Conservation (phyloP, 768 basidiomycete genomes). For the Tephrocybe sp. region DNA sequence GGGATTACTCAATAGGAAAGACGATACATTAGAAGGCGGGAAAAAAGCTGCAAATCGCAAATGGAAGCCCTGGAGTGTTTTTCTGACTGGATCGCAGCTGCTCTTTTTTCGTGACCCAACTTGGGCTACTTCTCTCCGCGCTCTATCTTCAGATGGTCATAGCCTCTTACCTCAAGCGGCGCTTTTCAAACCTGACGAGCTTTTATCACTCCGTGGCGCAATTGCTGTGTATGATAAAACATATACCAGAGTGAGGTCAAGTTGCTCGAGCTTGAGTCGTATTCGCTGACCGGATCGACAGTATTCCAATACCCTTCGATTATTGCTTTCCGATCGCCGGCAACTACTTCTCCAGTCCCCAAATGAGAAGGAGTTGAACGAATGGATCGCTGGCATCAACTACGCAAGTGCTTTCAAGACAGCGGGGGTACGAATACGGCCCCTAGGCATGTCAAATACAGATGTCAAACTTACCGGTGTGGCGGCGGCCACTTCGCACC, state of each 20-base stretch:
- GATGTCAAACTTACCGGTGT: slow-evolving; percentile 79
- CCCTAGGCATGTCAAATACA: slow-evolving; percentile 61
- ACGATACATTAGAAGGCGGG: slow-evolving; percentile 72
- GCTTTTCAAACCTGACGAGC: slow-evolving; percentile 78
- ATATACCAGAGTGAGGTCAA: slow-evolving; percentile 64
- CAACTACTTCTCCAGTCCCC: slow-evolving; percentile 78
- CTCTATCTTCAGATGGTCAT: slow-evolving; percentile 31
- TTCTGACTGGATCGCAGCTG: slow-evolving; percentile 87
- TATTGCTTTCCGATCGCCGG: slow-evolving; percentile 73
- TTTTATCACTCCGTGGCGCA: slow-evolving; percentile 71
- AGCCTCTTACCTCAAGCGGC: slow-evolving; percentile 35
- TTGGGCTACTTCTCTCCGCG: slow-evolving; percentile 49
- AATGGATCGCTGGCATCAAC: slow-evolving; percentile 91
- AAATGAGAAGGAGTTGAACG: slow-evolving; percentile 70
- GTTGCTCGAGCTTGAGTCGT: background rate
- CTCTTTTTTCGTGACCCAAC: slow-evolving; percentile 80
- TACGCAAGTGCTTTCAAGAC: slow-evolving; percentile 93
- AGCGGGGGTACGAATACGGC: slow-evolving; percentile 76
- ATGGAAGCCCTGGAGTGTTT: slow-evolving; percentile 84
- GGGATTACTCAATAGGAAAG: slow-evolving; percentile 79
- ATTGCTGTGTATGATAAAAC: slow-evolving; percentile 79
- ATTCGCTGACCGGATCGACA: slow-evolving; percentile 22
- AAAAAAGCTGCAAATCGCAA: slow-evolving; percentile 75
- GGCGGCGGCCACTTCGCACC: slow-evolving; percentile 82
- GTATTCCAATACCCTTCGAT: slow-evolving; percentile 74